phyloP scores from a whole-genome alignment of 495 filamentous ascomycete species.

The Penicillium manginii region DNA sequence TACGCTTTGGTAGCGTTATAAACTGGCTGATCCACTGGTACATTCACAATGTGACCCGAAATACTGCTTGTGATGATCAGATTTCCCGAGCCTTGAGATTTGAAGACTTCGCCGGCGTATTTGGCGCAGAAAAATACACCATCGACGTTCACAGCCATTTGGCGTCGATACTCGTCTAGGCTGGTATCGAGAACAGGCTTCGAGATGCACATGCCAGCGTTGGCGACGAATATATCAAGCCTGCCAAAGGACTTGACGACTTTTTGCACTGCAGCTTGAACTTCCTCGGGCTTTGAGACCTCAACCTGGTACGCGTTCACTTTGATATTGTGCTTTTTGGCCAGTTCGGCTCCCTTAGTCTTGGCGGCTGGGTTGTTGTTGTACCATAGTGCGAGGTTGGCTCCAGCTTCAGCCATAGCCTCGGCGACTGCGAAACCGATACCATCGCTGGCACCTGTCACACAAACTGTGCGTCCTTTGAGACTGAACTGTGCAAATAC shows the following conservation, averaged over 20 bases:
- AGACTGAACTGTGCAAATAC: too few relatives aligned
- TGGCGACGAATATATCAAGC: slow-evolving; percentile 61
- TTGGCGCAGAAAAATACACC: slow-evolving; percentile 63
- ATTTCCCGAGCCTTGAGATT: slow-evolving; percentile 51
- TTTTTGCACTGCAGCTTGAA: slow-evolving; percentile 40
- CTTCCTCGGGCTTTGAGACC: slow-evolving; percentile 43
- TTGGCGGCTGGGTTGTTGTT: slow-evolving; percentile 36
- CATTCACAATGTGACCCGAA: slow-evolving; percentile 69
- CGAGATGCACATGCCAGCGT: slow-evolving; percentile 60
- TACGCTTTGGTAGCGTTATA: slow-evolving; percentile 72
- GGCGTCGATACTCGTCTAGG: slow-evolving; percentile 61
- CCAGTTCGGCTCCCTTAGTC: slow-evolving; percentile 26
- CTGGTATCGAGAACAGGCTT: slow-evolving; percentile 56
- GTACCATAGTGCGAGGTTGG: slow-evolving; percentile 62
- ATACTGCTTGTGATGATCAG: slow-evolving; percentile 62
- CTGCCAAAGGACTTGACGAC: slow-evolving; percentile 54
- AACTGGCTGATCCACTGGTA: slow-evolving; percentile 67
- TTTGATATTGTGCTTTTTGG: neutral
- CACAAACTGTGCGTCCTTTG: slow-evolving; percentile 65
- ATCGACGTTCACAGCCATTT: slow-evolving; percentile 58
- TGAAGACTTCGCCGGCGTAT: slow-evolving; percentile 58
- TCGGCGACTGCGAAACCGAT: slow-evolving; percentile 67
- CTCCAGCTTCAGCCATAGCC: slow-evolving; percentile 65
- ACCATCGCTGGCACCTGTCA: slow-evolving; percentile 67
- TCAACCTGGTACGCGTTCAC: neutral